A percentile compares a stretch with the other conserved stretches of the same genome.
Evolutionary conservation across 352 stramenopile species (phyloP).

Genomic region (Pythium aphanidermatum): DNA sequence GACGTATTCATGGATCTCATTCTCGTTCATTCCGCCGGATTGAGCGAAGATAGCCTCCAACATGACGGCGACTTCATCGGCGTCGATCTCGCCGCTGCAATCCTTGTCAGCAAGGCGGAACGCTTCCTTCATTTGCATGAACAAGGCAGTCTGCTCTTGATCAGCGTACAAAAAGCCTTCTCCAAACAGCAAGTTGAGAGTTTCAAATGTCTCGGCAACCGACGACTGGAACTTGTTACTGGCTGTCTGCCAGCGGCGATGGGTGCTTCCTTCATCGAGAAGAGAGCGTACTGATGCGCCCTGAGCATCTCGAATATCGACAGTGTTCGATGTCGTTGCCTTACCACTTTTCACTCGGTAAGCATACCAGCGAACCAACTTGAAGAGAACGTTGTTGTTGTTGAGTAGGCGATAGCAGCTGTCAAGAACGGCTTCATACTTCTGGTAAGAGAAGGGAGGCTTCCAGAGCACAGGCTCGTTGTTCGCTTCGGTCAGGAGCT

Average conservation of each 20-base stretch:
- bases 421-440: constrained; percentile 67
- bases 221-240: constrained; percentile 44
- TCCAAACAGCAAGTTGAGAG: constrained; percentile 63
- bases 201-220: constrained; percentile 64
- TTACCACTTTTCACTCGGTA: constrained; percentile 53
- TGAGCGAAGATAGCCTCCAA: constrained; percentile 74
- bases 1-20: constrained; percentile 67
- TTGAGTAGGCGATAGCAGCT: constrained; percentile 60
- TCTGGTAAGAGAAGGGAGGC: constrained; percentile 61
- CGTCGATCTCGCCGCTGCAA: constrained; percentile 76
- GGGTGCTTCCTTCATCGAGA: constrained; percentile 13
- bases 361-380: constrained; percentile 74
- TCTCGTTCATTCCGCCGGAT: constrained; percentile 62
- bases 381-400: constrained; percentile 80
- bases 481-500: constrained; percentile 55
- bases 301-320: constrained; percentile 45
- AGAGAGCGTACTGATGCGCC: constrained; percentile 15
- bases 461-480: constrained; percentile 65
- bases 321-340: constrained; percentile 24
- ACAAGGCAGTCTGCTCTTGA: constrained; percentile 72
- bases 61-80: constrained; percentile 70
- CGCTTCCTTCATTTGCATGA: constrained; percentile 86
- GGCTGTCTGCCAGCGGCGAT: constrained; percentile 44
- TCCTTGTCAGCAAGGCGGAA: constrained; percentile 76
- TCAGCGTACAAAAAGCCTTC: constrained; percentile 73